These are phyloP conservation scores for Trichomonas gallinae DNA, from an alignment of 208 protist genomes.

Conservation along the genomic window DNA sequence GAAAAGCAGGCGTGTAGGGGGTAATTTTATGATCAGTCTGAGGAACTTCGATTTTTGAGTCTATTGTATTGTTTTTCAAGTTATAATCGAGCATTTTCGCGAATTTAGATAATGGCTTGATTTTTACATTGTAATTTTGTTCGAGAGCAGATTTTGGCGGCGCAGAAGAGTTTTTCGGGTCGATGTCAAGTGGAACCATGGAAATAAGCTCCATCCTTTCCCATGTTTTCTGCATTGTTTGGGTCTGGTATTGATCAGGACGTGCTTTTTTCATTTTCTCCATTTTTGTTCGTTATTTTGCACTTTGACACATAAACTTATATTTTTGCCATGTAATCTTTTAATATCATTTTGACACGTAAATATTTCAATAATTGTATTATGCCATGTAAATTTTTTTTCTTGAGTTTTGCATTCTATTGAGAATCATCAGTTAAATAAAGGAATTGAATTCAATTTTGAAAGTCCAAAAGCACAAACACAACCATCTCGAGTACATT, in stretches of 20 bases:
- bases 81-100: not conserved
- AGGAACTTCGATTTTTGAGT: not conserved
- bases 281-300: not conserved
- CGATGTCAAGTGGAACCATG: not conserved
- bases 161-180: not conserved
- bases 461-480: no score
- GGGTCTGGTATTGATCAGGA: not conserved
- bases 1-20: not conserved
- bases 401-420: no score
- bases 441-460: no score
- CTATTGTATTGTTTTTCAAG: not conserved
- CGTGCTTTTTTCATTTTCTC: not conserved
- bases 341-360: no score
- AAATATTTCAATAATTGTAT: no score
- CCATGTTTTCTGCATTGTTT: not conserved
- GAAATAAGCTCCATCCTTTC: not conserved
- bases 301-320: no score
- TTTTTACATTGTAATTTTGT: not conserved
- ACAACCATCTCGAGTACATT: no score
- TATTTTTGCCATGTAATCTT: no score
- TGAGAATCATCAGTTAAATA: no score
- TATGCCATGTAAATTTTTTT: no score
- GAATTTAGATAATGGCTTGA: not conserved
- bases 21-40: not conserved
- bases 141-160: not conserved